These are phyloP conservation scores for Rhizomucor miehei DNA, from an alignment of 371 early-diverging fungal genomes.

Conservation along the genomic window DNA sequence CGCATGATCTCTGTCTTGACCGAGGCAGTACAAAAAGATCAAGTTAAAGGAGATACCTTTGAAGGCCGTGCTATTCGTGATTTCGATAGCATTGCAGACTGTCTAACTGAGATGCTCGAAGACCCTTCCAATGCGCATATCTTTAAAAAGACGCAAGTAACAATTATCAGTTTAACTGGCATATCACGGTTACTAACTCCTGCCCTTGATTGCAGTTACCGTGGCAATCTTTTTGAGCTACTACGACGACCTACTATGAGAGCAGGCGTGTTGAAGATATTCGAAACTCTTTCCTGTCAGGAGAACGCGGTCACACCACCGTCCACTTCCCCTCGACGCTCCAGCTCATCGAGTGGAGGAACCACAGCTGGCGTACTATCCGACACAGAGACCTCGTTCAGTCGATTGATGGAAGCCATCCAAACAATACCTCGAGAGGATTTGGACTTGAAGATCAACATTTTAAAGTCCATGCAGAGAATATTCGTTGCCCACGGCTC, in stretches of 20 bases:
- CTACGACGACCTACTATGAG: constrained; percentile 54
- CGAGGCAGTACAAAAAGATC: constrained; percentile 20
- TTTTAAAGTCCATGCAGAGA: constrained; percentile 50
- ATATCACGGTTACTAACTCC: no score
- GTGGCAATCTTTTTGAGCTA: constrained; percentile 59
- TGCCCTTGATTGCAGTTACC: constrained; percentile 17
- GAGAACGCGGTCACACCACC: neutral
- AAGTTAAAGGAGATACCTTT: constrained; percentile 25
- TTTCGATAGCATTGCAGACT: constrained; percentile 53
- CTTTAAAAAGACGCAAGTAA: constrained; percentile 38
- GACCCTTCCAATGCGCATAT: constrained; percentile 26
- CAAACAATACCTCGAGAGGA: constrained; percentile 55
- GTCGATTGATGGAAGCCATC: constrained; percentile 60
- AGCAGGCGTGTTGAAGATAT: constrained; percentile 46
- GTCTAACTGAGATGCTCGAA: constrained; percentile 45
- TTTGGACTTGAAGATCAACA: constrained; percentile 56
- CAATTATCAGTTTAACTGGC: neutral
- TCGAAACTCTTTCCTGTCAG: constrained; percentile 26
- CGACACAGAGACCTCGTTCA: constrained; percentile 46
- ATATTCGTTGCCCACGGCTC: constrained; percentile 44
- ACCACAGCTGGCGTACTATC: neutral
- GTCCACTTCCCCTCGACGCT: neutral
- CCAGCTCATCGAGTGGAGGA: neutral
- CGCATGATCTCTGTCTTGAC: constrained; percentile 55
- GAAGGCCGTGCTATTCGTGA: constrained; percentile 44